Evolutionary conservation across 176 grass and related monocot species (phyloP).

Genomic region (Carex littledalei): DNA sequence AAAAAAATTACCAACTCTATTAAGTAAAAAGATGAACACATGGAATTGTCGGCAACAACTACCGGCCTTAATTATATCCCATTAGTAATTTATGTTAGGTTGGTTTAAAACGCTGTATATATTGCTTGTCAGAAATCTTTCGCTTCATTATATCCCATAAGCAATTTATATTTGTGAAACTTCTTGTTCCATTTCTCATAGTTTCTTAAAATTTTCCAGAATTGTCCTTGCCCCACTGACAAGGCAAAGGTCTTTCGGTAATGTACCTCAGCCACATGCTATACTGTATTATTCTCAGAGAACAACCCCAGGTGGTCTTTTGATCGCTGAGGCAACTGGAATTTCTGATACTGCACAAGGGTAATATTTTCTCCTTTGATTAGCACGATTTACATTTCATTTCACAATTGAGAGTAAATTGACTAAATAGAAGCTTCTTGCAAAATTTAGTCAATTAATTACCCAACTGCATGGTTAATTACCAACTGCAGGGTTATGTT

Average conservation of each 20-base stretch:
- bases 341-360: slow-evolving; percentile 43
- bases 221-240: slow-evolving; percentile 55
- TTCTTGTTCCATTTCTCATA: background rate
- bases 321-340: slow-evolving; percentile 56
- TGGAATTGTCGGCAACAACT: background rate
- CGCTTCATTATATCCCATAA: too few relatives aligned
- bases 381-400: background rate
- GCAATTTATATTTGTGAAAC: background rate
- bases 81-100: background rate
- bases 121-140: background rate
- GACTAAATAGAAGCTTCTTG: background rate
- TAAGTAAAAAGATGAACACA: background rate
- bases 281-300: slow-evolving; percentile 51
- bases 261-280: slow-evolving; percentile 44
- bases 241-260: slow-evolving; percentile 43
- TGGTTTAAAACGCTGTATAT: background rate
- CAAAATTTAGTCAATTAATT: background rate
- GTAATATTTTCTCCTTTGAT: background rate
- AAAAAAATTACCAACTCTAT: background rate
- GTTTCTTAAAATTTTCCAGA: slow-evolving; percentile 18
- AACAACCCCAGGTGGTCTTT: slow-evolving; percentile 41
- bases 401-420: background rate
- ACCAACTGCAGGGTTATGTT: background rate
- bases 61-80: background rate
- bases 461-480: background rate